A percentile compares a stretch with the other conserved stretches of the same genome.
These are phyloP conservation scores for Cyberlindnera suaveolens DNA, from an alignment of 805 yeast genomes.

Conservation along the genomic window DNA sequence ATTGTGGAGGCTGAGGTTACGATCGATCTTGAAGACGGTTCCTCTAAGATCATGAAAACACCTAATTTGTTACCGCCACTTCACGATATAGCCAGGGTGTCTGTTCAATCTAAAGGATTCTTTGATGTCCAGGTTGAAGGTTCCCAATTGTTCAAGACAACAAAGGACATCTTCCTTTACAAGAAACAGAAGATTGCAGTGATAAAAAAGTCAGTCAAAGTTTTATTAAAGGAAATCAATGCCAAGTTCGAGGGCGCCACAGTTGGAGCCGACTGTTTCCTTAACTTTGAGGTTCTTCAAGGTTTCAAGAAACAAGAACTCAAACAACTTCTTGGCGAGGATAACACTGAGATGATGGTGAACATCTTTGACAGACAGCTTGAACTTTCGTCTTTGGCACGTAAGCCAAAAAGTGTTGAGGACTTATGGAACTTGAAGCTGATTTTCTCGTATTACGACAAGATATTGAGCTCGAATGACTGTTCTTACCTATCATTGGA, in stretches of 20 bases:
- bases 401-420: slow-evolving; percentile 36
- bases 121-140: slow-evolving; percentile 43
- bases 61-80: slow-evolving; percentile 71
- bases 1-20: slow-evolving; percentile 44
- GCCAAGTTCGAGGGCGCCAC: slow-evolving; percentile 11
- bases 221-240: slow-evolving; percentile 19
- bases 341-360: slow-evolving; percentile 24
- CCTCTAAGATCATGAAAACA: slow-evolving; percentile 30
- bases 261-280: background rate
- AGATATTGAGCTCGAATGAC: slow-evolving; percentile 27
- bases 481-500: slow-evolving; percentile 38
- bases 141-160: slow-evolving; percentile 27
- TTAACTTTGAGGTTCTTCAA: slow-evolving; percentile 11
- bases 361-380: slow-evolving; percentile 50
- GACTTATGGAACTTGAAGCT: slow-evolving; percentile 61
- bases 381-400: slow-evolving; percentile 40
- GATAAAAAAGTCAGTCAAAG: slow-evolving; percentile 30
- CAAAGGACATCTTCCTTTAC: slow-evolving; percentile 39
- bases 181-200: slow-evolving; percentile 29
- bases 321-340: slow-evolving; percentile 12
- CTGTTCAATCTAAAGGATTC: slow-evolving; percentile 41
- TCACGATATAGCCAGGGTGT: slow-evolving; percentile 40
- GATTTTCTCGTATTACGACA: slow-evolving; percentile 55
- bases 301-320: slow-evolving; percentile 16
- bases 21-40: slow-evolving; percentile 32